Conservation (phyloP, 2,329 filamentous ascomycete species). For the Colletotrichum horii region DNA sequence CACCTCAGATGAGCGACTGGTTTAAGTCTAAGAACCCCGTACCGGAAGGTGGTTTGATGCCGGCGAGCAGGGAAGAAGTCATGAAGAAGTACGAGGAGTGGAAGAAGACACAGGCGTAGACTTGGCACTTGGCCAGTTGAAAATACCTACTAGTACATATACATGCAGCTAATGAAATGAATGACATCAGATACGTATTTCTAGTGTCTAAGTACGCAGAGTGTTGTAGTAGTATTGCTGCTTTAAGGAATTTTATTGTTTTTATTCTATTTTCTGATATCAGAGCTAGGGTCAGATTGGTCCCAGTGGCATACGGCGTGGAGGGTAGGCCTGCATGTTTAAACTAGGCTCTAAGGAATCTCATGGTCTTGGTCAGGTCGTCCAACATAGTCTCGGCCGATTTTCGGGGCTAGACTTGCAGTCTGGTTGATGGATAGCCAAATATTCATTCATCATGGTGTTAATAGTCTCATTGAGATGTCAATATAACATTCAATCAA, state of each 20-base stretch:
- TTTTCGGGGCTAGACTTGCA: fast-evolving
- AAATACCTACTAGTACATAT: neutral
- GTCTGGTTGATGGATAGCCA: fast-evolving
- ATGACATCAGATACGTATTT: neutral
- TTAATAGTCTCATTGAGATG: neutral
- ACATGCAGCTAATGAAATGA: neutral
- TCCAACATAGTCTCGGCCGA: fast-evolving
- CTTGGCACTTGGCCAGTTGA: neutral
- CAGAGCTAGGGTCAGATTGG: too few species aligned
- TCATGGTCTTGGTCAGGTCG: neutral
- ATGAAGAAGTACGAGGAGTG: constrained; percentile 17
- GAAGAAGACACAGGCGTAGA: constrained; percentile 12
- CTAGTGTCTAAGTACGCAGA: neutral
- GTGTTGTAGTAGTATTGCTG: fast-evolving
- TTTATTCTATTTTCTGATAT: too few species aligned
- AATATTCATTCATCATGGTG: neutral
- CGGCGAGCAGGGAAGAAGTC: constrained; percentile 39
- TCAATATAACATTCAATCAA: neutral
- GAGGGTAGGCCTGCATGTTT: too few species aligned
- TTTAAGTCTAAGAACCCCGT: constrained; percentile 71
- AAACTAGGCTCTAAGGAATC: neutral
- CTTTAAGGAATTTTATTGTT: neutral
- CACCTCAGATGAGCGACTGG: constrained; percentile 64
- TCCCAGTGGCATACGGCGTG: too few species aligned
- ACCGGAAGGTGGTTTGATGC: constrained; percentile 64